Conservation (phyloP, 345 rosid species). For the Rhizophora apiculata region DNA sequence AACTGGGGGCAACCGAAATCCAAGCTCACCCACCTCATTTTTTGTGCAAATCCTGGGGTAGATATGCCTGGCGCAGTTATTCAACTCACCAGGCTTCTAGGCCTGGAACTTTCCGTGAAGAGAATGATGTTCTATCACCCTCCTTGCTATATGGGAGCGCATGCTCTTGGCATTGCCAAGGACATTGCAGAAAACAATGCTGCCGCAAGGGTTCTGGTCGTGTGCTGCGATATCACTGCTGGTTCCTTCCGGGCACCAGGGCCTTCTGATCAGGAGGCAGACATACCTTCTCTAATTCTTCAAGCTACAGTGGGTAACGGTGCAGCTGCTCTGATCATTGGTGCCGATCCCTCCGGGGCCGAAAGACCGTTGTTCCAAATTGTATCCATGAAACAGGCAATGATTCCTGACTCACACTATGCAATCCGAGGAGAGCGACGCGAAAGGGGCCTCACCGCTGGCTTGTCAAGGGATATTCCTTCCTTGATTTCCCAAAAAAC, state of each 20-base stretch:
- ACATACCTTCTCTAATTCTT: constrained; percentile 12
- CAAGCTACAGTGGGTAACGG: constrained; percentile 16
- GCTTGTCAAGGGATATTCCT: constrained; percentile 14
- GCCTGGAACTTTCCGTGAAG: constrained; percentile 15
- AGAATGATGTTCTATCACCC: constrained; percentile 19
- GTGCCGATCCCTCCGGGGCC: constrained; percentile 7
- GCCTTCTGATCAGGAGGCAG: constrained; percentile 8
- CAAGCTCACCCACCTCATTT: constrained; percentile 17
- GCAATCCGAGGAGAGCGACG: constrained; percentile 20
- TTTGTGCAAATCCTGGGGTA: constrained; percentile 13
- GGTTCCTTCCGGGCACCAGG: constrained; percentile 8
- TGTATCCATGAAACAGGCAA: constrained; percentile 16
- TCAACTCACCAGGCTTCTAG: constrained; percentile 19
- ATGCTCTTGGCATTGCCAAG: constrained; percentile 10
- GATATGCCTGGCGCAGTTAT: constrained; percentile 23
- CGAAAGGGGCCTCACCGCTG: constrained; percentile 13
- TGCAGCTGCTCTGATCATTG: constrained; percentile 15
- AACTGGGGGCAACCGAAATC: constrained; percentile 24
- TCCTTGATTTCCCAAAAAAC: constrained; percentile 15
- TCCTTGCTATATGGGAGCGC: constrained; percentile 14
- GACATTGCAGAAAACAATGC: constrained; percentile 21
- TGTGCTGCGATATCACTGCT: constrained; percentile 13
- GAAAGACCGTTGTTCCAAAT: constrained; percentile 17
- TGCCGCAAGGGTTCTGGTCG: constrained; percentile 19
- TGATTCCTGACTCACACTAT: constrained; percentile 15